Percentiles rank a stretch among this genome's conserved stretches.
These are phyloP conservation scores for Amphibolis antarctica DNA, from an alignment of 106 monocot genomes.

Conservation along the genomic window DNA sequence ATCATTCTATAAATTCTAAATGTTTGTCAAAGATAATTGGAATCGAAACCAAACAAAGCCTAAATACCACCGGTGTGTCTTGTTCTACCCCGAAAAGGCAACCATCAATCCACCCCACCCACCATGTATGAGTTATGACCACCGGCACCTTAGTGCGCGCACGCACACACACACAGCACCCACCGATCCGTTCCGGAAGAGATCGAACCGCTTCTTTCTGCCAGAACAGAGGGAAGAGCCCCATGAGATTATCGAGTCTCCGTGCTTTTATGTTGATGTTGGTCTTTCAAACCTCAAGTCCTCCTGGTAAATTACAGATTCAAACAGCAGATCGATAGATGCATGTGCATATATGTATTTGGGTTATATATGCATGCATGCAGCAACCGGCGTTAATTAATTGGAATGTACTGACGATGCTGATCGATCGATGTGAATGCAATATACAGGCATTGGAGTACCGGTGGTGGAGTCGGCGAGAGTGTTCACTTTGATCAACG, in stretches of 20 bases:
- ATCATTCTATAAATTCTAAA: background rate
- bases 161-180: no score
- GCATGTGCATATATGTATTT: background rate
- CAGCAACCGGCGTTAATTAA: no score
- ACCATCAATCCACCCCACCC: no score
- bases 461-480: slow-evolving; percentile 27
- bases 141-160: no score
- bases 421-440: no score
- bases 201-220: background rate
- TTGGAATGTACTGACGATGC: no score
- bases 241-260: background rate
- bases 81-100: no score
- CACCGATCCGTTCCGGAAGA: no score
- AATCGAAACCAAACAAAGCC: no score
- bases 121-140: no score
- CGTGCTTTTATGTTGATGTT: background rate
- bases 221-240: background rate
- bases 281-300: background rate
- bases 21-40: no score
- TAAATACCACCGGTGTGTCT: no score
- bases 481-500: slow-evolving; percentile 64
- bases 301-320: background rate
- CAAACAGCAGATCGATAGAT: background rate
- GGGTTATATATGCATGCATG: background rate
- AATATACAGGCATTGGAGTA: background rate